Conservation (phyloP, 192 early-diverging fungal species). For the Entophlyctis luteolus region DNA sequence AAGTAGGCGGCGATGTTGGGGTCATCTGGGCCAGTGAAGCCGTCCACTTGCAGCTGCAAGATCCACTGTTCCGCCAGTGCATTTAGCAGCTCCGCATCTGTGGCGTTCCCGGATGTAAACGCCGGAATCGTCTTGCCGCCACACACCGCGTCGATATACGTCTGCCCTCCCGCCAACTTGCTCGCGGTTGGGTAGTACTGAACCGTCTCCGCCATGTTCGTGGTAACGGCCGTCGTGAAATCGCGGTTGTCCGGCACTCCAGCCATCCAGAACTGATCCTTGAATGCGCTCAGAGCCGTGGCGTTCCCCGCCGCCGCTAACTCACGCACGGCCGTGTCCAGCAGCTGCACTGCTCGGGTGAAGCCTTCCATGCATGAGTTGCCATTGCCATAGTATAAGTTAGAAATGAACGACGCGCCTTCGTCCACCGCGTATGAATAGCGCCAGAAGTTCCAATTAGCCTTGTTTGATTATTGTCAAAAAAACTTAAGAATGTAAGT, state of each 20-base stretch:
- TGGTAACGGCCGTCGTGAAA: not conserved
- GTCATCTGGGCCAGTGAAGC: not conserved
- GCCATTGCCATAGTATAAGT: not conserved
- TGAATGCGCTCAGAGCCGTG: not conserved
- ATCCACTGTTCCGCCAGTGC: not conserved
- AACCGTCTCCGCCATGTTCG: not conserved
- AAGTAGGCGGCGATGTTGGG: not conserved
- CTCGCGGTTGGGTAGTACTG: slow-evolving; percentile 6
- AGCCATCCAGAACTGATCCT: slow-evolving; percentile 9
- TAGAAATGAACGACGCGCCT: not conserved
- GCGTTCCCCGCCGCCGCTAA: not conserved
- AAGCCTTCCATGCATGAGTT: slow-evolving; percentile 11
- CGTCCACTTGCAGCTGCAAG: not conserved
- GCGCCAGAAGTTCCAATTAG: slow-evolving; percentile 16
- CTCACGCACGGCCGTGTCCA: not conserved
- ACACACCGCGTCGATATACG: not conserved
- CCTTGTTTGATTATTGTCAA: not conserved
- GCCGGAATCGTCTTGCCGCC: slow-evolving; percentile 7
- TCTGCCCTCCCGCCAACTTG: not conserved
- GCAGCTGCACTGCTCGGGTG: not conserved
- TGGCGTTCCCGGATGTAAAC: not conserved
- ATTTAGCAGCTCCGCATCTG: not conserved
- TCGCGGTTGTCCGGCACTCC: not conserved
- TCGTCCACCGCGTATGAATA: slow-evolving; percentile 21
- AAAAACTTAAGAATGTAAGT: too few relatives aligned